Base-by-base conservation (phyloP, 1,284 basidiomycete genomes). In the Ganoderma leucocontextum region DNA sequence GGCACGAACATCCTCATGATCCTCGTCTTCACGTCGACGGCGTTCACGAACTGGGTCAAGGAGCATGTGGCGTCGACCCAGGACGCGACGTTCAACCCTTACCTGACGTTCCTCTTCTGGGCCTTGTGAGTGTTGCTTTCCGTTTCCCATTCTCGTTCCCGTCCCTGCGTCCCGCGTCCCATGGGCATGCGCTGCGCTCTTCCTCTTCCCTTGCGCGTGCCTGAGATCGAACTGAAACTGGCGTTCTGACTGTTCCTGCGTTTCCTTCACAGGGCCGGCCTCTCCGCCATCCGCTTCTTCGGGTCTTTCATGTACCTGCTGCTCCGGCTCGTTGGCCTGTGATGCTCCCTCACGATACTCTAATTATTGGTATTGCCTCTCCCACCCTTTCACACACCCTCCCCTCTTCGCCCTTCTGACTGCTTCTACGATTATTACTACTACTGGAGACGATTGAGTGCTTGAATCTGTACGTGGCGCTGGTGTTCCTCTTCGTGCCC, bases 1-100 rank as follows among this genome's bases (percentile, higher is more conserved):
- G 94, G 92, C 44, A 90, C 90, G 4, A 97, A 96, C 81, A 92
- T 96, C 86, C 55, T 89, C 41, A 85, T 96, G 85, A 93, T 96
- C 73, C 77, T 96, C 42, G 84, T 92, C 62, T 96, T 97, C 83
- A 96, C 95, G 2, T 94, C 92, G 2, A 83, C 81, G 3, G 88
- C 88, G 3, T 96, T 96, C 82, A 86, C 85, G 59, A 82, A 86
- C 36, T 93, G 89, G 86, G 88, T 88, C 60, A 80, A 82, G 53
- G 66, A 82, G 38, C 86, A 90, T 70, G 79, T 93, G 63, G 78
- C 84, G 61, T 80, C 77, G 10, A 78, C 81, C 0, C 77, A 79
- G 12, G 82, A 85, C 65, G 83, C 86, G 19, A 82, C 84, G 33
- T 95, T 96, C 83, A 96, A 96, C 78, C 95, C 95, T 4, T 96